A percentile compares a stretch with the other conserved stretches of the same genome.
phyloP scores from a whole-genome alignment of 768 basidiomycete genomes.

The Kockovaella imperatae region DNA sequence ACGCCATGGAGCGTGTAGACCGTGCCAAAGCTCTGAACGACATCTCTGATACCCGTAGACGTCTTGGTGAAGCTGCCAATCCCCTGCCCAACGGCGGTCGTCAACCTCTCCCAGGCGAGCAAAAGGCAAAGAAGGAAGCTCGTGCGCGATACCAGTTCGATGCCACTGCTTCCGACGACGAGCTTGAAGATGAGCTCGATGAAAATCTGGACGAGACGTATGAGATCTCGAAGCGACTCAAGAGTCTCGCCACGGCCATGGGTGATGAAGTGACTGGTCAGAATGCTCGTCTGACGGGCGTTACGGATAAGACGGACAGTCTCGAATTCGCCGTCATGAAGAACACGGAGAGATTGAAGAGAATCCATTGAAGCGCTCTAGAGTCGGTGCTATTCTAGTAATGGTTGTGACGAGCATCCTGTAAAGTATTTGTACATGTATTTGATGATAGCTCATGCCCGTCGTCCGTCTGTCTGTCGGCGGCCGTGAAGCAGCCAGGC shows the following conservation, averaged over 20 bases:
- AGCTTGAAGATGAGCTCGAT: conserved; percentile 88
- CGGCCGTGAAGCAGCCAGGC: no score
- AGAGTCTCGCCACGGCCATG: conserved; percentile 71
- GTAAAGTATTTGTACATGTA: background rate
- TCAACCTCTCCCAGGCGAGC: conserved; percentile 50
- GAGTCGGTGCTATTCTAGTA: no score
- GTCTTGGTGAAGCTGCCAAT: conserved; percentile 65
- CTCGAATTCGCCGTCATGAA: conserved; percentile 66
- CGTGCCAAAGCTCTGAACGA: conserved; percentile 79
- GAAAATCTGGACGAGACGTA: conserved; percentile 80
- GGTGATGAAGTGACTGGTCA: conserved; percentile 81
- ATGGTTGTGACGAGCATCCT: background rate
- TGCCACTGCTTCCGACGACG: conserved; percentile 79
- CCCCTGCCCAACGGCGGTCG: conserved; percentile 53
- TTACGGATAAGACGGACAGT: conserved; percentile 67
- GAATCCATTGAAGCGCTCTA: conserved; percentile 26
- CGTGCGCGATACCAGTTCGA: conserved; percentile 87
- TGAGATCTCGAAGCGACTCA: conserved; percentile 66
- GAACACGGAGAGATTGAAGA: conserved; percentile 70
- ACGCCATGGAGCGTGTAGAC: conserved; percentile 74
- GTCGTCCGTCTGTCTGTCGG: no score
- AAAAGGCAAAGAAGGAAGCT: conserved; percentile 57
- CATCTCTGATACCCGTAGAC: conserved; percentile 75
- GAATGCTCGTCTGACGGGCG: conserved; percentile 66
- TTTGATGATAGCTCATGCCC: no score